Conservation (phyloP, 75 land plant species). For the Cunninghamia lanceolata region DNA sequence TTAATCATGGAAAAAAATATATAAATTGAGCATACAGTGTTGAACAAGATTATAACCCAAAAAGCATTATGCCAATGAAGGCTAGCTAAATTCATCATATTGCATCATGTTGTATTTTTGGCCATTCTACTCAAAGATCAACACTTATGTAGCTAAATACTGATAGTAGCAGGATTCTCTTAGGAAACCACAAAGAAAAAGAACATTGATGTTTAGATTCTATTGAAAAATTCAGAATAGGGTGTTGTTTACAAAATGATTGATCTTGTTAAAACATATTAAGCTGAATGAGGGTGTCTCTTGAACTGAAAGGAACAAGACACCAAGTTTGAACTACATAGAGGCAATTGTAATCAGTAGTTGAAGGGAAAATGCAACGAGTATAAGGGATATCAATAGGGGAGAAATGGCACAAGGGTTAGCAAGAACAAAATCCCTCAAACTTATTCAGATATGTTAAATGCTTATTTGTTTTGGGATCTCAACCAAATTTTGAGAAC, state of each 20-base stretch:
- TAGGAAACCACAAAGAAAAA: not conserved
- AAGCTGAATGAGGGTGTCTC: not conserved
- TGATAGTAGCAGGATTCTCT: not conserved
- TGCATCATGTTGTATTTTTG: not conserved
- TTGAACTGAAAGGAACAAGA: not conserved
- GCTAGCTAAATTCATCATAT: not conserved
- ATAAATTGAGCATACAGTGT: not conserved
- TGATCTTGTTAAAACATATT: not conserved
- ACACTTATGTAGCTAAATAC: not conserved
- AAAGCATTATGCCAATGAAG: slow-evolving; percentile 1
- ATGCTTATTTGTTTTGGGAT: not conserved
- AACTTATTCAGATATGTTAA: not conserved
- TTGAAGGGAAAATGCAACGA: not conserved
- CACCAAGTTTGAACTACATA: not conserved
- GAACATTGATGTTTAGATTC: not conserved
- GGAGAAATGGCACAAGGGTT: too few species aligned
- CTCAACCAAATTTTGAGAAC: not conserved
- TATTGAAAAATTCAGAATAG: not conserved
- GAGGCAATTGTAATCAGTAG: not conserved
- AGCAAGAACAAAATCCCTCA: too few species aligned
- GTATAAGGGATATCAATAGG: not conserved
- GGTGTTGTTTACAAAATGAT: not conserved
- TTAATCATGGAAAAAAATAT: not conserved
- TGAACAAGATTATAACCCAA: not conserved
- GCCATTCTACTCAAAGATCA: not conserved